These are phyloP conservation scores for Tricladium varicosporioides DNA, from an alignment of 2,329 filamentous ascomycete species.

Conservation along the genomic window DNA sequence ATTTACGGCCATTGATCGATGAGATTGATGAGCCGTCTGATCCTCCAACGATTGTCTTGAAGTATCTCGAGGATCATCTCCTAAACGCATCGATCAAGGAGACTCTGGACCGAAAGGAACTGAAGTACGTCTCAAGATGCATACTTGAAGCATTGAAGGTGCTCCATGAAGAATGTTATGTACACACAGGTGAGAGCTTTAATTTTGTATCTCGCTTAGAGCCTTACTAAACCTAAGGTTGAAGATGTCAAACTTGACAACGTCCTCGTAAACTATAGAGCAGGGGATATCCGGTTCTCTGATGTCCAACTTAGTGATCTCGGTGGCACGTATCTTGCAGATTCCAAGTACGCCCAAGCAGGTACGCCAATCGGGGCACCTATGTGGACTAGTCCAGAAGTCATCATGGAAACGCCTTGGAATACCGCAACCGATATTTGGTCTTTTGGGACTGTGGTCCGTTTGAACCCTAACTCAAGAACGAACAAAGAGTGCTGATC, in stretches of 20 bases:
- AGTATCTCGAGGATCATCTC: conserved; percentile 17
- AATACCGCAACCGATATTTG: conserved; percentile 21
- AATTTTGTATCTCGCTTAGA: not conserved
- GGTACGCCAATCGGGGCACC: conserved; percentile 13
- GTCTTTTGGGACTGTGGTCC: conserved; percentile 13
- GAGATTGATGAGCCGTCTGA: conserved; percentile 15
- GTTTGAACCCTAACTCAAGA: conserved; percentile 1
- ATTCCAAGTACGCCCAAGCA: conserved; percentile 13
- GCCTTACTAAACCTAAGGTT: not conserved
- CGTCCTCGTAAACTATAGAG: conserved; percentile 20
- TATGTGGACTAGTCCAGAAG: conserved; percentile 16
- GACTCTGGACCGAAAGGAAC: conserved; percentile 13
- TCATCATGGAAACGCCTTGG: conserved; percentile 12
- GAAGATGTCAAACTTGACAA: conserved; percentile 34
- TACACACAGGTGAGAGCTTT: conserved; percentile 10
- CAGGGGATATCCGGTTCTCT: conserved; percentile 9
- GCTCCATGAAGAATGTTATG: conserved; percentile 13
- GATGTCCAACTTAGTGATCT: conserved; percentile 12
- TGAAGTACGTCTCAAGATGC: conserved; percentile 12
- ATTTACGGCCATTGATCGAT: conserved; percentile 14
- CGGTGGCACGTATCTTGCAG: conserved; percentile 14
- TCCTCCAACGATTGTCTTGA: conserved; percentile 15
- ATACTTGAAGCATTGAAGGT: conserved; percentile 16
- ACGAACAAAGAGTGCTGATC: not conserved
- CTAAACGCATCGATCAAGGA: conserved; percentile 10